Evolutionary conservation across 148 eudicot species (phyloP), one percentile per base, ranked within the genome.

Genomic region (Rhododendron henanense): DNA sequence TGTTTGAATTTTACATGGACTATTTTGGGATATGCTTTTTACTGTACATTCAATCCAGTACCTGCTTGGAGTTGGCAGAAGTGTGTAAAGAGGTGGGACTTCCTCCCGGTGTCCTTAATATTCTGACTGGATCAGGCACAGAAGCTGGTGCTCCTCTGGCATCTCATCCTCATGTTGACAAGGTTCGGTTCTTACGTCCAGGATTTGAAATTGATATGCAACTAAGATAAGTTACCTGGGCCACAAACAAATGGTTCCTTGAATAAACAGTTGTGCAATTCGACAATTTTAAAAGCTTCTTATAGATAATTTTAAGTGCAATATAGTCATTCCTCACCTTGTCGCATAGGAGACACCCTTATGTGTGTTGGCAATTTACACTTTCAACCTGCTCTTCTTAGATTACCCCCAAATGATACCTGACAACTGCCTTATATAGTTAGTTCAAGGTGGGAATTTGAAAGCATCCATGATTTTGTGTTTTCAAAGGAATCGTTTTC

Each of bases 101-200:
- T 85, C 99, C 99, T 84, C 92, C 93, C 16, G 99, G 98, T 74
- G 94, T 94, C 76, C 90, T 97, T 63, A 97, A 95, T 88, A 89
- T 97, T 85, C 89, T 97, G 87, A 93, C 99, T 81, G 99, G 99
- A 86, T 92, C 90, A 78, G 99, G 99, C 48, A 86, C 94, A 61
- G 99, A 95, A 69, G 99, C 98, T 87, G 99, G 99, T 88, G 95
- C 95, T 81, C 96, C 98, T 82, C 85, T 97, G 92, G 98, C 98
- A 86, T 89, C 94, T 73, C 98, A 97, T 88, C 99, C 98, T 85
- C 91, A 94, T 88, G 96, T 97, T 88, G 99, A 97, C 91, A 97
- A 97, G 98, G 99, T 97, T 85, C 57, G n/a, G 18, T 80, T 73
- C 74, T 78, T 73, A 65, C 35, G 6, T 79, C 69, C 85, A 10